Evolutionary conservation across 768 basidiomycete species (phyloP).

Genomic region (Russula lepida): DNA sequence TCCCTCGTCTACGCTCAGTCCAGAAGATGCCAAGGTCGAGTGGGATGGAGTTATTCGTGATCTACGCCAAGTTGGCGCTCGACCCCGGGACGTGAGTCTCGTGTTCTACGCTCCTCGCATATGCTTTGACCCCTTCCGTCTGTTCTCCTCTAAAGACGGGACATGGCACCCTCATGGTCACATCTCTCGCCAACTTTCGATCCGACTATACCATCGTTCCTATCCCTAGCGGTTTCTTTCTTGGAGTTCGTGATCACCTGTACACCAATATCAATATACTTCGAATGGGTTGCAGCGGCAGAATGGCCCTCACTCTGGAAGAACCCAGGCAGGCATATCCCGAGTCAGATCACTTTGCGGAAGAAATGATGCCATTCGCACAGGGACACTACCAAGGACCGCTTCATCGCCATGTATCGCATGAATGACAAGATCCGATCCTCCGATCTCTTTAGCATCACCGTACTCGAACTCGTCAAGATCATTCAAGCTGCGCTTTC

Average conservation of each 20-base stretch:
- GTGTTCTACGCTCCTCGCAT: conserved; percentile 8
- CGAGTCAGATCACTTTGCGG: not conserved
- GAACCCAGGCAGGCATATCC: conserved; percentile 49
- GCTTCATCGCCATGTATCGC: conserved; percentile 65
- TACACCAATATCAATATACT: conserved; percentile 77
- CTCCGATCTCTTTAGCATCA: conserved; percentile 43
- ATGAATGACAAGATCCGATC: conserved; percentile 37
- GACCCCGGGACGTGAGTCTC: conserved; percentile 52
- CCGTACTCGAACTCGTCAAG: conserved; percentile 70
- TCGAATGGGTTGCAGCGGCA: conserved; percentile 78
- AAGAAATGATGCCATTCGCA: not conserved
- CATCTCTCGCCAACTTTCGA: conserved; percentile 79
- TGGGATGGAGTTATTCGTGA: conserved; percentile 55
- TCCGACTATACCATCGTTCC: conserved; percentile 82
- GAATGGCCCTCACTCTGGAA: conserved; percentile 67
- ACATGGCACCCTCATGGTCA: conserved; percentile 66
- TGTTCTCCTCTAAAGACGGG: conserved; percentile 37
- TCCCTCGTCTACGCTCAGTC: conserved; percentile 35
- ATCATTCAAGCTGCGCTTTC: conserved; percentile 62
- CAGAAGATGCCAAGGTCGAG: conserved; percentile 40
- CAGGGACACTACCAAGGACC: conserved; percentile 73
- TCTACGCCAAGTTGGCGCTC: conserved; percentile 61
- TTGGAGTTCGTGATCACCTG: conserved; percentile 53
- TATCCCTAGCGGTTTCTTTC: conserved; percentile 64
- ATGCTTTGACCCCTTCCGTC: not conserved